Evolutionary conservation across 345 rosid species (phyloP), one percentile per base, ranked within the genome.

Genomic region (Acer saccharum): DNA sequence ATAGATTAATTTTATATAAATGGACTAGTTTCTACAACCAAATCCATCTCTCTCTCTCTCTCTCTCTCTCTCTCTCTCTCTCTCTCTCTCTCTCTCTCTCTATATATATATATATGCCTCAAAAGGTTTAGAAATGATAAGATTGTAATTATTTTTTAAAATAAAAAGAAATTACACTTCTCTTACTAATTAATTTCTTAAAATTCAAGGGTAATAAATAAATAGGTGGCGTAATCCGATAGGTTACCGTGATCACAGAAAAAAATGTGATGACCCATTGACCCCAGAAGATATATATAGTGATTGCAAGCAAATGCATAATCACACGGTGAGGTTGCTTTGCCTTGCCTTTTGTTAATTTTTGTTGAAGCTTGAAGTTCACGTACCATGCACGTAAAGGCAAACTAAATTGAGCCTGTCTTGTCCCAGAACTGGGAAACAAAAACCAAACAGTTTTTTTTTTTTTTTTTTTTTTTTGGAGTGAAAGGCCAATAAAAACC

Each of bases 381-480:
- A 81, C 91, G 85, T 83, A 71, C 85, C 86, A 82, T 79, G 86
- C 86, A 88, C 86, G 88, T 78, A 82, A 86, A 87, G 92, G 87
- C 71, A 50, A 68, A 68, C 58, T 13, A 2, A 62, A 21, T 64
- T 7, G 62, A 57, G 62, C 62, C n/a, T 60, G 64, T 60, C 43
- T 62, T 86, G 88, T 82, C 87, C 76, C 81, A 1, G 21, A 20
- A 60, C 80, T 20, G 63, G 85, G 83, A 57, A 84, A 86, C 88
- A 85, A 58, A 79, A 85, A 74, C 84, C 81, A 80, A 80, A 69
- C 68, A 46, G 62, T 68, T 43, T 20, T 7, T 57, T 57, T 88
- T 83, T 16, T 6, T 57, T 88, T 83, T 16, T 68, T 43, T 20
- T 7, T 57, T 57, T 88, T 83, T 16, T 6, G 64, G 6, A n/a